Conservation (phyloP, 75 land plant genomes). For the Adiantum capillusveneris region DNA sequence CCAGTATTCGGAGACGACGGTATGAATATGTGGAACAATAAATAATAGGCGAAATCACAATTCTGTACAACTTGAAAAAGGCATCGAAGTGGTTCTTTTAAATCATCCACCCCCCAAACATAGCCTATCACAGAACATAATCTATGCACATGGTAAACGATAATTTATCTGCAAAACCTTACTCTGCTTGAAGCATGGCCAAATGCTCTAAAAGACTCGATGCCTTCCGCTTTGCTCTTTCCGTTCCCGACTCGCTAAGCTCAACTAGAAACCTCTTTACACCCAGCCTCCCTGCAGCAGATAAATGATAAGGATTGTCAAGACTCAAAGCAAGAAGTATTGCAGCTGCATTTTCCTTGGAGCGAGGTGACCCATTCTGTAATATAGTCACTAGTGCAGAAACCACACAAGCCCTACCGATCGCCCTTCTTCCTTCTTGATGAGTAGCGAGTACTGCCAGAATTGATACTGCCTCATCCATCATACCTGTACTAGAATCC, state of each 20-base stretch:
- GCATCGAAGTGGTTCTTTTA: too few relatives aligned
- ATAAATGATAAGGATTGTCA: slow-evolving; percentile 13
- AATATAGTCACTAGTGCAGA: slow-evolving; percentile 36
- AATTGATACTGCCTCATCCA: slow-evolving; percentile 68
- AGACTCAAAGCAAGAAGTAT: slow-evolving; percentile 19
- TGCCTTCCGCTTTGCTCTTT: slow-evolving; percentile 25
- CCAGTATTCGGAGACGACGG: too few relatives aligned
- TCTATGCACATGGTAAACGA: too few relatives aligned
- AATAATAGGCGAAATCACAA: too few relatives aligned
- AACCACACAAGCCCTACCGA: slow-evolving; percentile 34
- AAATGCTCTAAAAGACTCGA: slow-evolving; percentile 18
- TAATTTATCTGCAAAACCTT: too few relatives aligned
- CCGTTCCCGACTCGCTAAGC: slow-evolving; percentile 14
- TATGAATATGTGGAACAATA: too few relatives aligned
- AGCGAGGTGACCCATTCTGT: slow-evolving; percentile 17
- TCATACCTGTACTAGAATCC: slow-evolving; percentile 26
- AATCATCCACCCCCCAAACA: too few relatives aligned
- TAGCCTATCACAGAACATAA: too few relatives aligned
- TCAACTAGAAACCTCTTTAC: slow-evolving; percentile 10
- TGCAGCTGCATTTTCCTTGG: slow-evolving; percentile 37
- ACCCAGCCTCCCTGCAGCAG: slow-evolving; percentile 7
- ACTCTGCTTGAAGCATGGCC: not conserved
- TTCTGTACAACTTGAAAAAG: too few relatives aligned
- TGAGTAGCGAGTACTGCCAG: slow-evolving; percentile 57
- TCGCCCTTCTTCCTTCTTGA: slow-evolving; percentile 54